Evolutionary conservation across 2,329 filamentous ascomycete genomes (phyloP), one percentile per base, ranked within the genome.

Genomic region (Diaporthe velutina): DNA sequence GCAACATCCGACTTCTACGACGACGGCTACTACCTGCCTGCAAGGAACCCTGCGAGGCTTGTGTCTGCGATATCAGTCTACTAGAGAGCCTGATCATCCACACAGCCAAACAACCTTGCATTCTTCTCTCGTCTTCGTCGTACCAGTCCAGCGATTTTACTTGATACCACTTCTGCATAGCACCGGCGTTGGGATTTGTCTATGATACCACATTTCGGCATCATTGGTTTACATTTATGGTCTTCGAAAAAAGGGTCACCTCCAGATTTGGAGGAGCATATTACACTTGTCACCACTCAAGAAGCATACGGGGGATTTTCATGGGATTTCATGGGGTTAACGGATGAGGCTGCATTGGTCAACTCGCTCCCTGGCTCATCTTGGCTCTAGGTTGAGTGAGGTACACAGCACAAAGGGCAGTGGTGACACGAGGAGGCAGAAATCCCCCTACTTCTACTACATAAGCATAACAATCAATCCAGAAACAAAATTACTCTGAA

Each of bases 1-100:
- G 79, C 80, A 78, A 78, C 81, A 71, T 77, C 81, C 71, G 82
- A 82, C 76, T 86, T 88, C 80, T 90, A 88, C 82, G 84, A 85
- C 74, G 86, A 89, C 75, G 87, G 73, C 50, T 90, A 86, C 83
- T 91, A 90, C 82, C 82, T 90, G 77, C 86, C 88, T 76, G 82
- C 86, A 57, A 66, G 87, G 79, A 89, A 87, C 79, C 84, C 88
- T 30, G 83, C 86, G 76, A 84, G 88, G 76, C 79, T 91, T 77
- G 86, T 90, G 76, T 87, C 89, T 71, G 83, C 88, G 80, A 90
- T 91, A 83, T 87, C 88, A 78, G 88, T 90, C 78, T 91, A 90
- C 83, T 91, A 86, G 25, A 25, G 15, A 48, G 60, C 30, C 61
- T 61, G 42, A 50, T 57, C n/a, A 8, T 38, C 54, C 77, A 86